phyloP scores from a whole-genome alignment of 768 basidiomycete genomes.

The Russula sp. region DNA sequence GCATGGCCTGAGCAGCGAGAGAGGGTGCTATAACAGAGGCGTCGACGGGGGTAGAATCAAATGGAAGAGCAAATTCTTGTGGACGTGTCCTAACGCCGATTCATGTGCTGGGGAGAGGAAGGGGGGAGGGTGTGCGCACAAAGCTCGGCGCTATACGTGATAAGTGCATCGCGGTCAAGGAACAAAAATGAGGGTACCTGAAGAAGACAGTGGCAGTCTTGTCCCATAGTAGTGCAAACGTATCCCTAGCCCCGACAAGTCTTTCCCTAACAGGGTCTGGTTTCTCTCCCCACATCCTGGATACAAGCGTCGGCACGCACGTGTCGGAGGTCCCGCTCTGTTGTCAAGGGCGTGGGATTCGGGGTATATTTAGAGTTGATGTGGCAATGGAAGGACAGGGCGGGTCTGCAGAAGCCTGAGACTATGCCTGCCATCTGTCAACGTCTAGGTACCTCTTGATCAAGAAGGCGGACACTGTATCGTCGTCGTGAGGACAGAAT shows the following conservation, averaged over 20 bases:
- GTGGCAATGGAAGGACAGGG: not conserved
- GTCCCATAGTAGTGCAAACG: no score
- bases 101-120: conserved; percentile 62
- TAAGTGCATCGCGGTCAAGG: conserved; percentile 8
- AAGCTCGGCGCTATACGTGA: conserved; percentile 42
- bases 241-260: not conserved
- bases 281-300: conserved; percentile 72
- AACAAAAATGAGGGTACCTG: conserved; percentile 36
- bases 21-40: conserved; percentile 25
- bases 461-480: not conserved
- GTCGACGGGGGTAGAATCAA: conserved; percentile 37
- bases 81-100: conserved; percentile 64
- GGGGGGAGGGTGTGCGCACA: conserved; percentile 27
- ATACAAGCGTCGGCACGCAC: conserved; percentile 61
- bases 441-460: not conserved
- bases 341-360: conserved; percentile 71
- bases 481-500: not conserved
- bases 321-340: conserved; percentile 69
- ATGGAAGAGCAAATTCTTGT: conserved; percentile 54
- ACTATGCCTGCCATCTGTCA: conserved; percentile 6
- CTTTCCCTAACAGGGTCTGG: conserved; percentile 32
- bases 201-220: conserved; percentile 47
- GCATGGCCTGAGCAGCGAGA: not conserved
- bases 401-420: not conserved
- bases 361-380: conserved; percentile 33